Base-by-base conservation (phyloP, 139 green algal species). In the Ettlia oleoabundans region DNA sequence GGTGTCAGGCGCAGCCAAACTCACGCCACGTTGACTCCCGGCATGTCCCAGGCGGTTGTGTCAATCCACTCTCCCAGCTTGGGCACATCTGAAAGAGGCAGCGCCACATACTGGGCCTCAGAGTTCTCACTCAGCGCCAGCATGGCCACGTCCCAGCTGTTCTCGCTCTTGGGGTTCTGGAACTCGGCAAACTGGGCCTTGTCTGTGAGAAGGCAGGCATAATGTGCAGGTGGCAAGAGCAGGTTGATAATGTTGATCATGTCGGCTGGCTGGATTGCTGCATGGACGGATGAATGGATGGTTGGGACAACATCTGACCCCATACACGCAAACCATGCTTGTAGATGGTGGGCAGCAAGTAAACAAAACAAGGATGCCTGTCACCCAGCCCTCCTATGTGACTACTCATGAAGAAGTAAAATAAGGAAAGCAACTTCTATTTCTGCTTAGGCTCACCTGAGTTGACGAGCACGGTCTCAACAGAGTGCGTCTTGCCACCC, bases 141-240 rank as follows among this genome's bases (percentile, higher is more conserved):
- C 55, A 65, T 65, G 55, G 55, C 55, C 15, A 65, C 21, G 55
- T 65, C 55, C 55, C 55, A 65, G 55, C 55, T 65, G 55, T 65
- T 65, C 21, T 65, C 18, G 21, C 18, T 32, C 55, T 65, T 65
- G 55, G 55, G 55, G 55, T 65, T 65, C 5, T 28, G 15, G 21
- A 65, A 65, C 55, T 65, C 55, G 18, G 15, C 55, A 65, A 65
- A 65, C 55, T 65, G 55, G 5, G 55, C 55, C 5, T 65, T 65
- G 55, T 65, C 55, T 65, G 55, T 15, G 15, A 58, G 47, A 58
- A 10, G 10, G 10, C 47, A 58, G 47, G 10, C 13, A 15, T 15
- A 58, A 58, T 15, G 15, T 58, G 15, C 47, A 58, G 10, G 47
- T 58, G 10, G 47, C 47, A 15, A 58, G n/a, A n/a, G n/a, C n/a